phyloP scores from a whole-genome alignment of 1,284 basidiomycete species.

The Phylloboletellus chloephorus region DNA sequence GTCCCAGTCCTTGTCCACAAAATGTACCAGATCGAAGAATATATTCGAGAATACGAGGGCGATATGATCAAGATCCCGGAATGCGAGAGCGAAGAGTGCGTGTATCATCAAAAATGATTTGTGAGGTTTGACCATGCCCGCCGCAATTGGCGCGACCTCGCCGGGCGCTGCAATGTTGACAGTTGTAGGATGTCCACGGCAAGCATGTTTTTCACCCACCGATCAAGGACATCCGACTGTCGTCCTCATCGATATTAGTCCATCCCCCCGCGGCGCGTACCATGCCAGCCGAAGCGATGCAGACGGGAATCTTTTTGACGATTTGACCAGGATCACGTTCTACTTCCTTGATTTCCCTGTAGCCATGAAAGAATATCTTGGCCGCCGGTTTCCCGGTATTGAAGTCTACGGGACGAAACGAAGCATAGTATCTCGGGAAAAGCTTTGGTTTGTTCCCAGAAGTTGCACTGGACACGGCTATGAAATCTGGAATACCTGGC shows the following conservation, averaged over 20 bases:
- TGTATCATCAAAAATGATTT: slow-evolving; percentile 11
- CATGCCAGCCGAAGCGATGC: not conserved
- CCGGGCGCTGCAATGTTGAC: no score
- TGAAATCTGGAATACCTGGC: slow-evolving; percentile 11
- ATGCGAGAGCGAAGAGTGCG: slow-evolving; percentile 13
- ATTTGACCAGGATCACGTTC: slow-evolving; percentile 3
- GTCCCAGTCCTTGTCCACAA: slow-evolving; percentile 13
- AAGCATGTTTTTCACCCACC: no score
- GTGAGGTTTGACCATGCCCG: slow-evolving; percentile 1
- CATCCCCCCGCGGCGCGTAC: not conserved
- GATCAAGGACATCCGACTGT: not conserved
- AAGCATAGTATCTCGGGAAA: slow-evolving; percentile 3
- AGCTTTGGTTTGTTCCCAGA: slow-evolving; percentile 7
- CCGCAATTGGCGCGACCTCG: slow-evolving; percentile 7
- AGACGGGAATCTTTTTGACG: not conserved
- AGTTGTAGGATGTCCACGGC: no score
- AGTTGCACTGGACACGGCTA: slow-evolving; percentile 12
- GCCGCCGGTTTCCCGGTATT: not conserved
- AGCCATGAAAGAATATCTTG: not conserved
- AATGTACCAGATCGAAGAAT: slow-evolving; percentile 12
- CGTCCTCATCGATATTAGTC: slow-evolving; percentile 1
- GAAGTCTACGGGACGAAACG: not conserved
- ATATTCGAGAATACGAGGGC: not conserved
- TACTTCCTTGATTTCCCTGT: slow-evolving; percentile 2
- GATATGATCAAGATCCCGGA: slow-evolving; percentile 5